These are phyloP conservation scores for Neurospora sp. DNA, from an alignment of 2,329 filamentous ascomycete species.

Conservation along the genomic window DNA sequence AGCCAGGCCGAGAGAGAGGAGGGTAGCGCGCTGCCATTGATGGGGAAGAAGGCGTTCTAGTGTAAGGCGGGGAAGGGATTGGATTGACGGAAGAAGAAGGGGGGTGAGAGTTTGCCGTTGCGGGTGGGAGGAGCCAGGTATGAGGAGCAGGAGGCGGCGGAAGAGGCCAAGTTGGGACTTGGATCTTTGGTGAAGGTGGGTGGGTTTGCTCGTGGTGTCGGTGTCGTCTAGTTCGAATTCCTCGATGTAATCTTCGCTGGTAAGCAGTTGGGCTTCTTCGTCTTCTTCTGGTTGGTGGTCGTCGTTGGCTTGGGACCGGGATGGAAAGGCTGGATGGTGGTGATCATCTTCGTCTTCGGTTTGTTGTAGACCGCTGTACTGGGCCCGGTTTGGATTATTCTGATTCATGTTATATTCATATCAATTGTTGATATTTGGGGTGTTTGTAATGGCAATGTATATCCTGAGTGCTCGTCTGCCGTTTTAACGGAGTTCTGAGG, in stretches of 20 bases:
- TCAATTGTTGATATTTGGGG: too few relatives aligned
- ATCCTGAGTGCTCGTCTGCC: not conserved
- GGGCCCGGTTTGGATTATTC: not conserved
- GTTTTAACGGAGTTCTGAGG: not conserved
- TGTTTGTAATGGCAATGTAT: too few relatives aligned
- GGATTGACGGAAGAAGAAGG: conserved; percentile 6
- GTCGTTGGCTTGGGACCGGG: not conserved
- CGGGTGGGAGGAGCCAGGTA: conserved; percentile 8
- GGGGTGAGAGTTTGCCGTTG: conserved; percentile 7
- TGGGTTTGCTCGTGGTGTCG: not conserved
- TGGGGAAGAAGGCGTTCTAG: conserved; percentile 3
- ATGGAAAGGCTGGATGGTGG: not conserved
- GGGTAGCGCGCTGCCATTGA: conserved; percentile 2
- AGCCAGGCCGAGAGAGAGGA: conserved; percentile 6
- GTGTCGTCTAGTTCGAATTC: conserved; percentile 11
- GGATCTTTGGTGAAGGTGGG: not conserved
- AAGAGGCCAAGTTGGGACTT: not conserved
- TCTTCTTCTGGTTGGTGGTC: conserved; percentile 2
- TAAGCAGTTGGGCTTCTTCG: conserved; percentile 15
- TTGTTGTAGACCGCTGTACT: conserved; percentile 1
- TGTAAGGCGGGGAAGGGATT: conserved; percentile 6
- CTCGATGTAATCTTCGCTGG: conserved; percentile 10
- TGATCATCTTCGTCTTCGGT: not conserved
- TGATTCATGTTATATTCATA: not conserved
- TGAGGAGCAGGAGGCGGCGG: conserved; percentile 3